A percentile compares a stretch with the other conserved stretches of the same genome.
Evolutionary conservation across 1,284 basidiomycete species (phyloP).

Genomic region (Fomitiporia mediterranea): DNA sequence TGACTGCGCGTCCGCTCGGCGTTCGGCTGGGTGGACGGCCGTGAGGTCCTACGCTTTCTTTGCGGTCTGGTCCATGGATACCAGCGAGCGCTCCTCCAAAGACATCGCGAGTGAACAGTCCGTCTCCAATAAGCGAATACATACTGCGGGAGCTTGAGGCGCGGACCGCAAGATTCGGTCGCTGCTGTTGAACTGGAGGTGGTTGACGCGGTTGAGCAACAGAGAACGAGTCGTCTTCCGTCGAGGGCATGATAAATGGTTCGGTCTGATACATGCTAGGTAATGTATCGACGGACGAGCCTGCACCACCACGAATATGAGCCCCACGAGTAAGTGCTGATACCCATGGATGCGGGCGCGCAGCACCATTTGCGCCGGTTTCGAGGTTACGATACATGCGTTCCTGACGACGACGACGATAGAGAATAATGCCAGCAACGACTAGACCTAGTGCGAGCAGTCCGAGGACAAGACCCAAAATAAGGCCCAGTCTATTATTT

Average conservation of each 20-base stretch:
- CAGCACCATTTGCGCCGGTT: background rate
- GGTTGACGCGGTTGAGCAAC: background rate
- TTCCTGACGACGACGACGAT: background rate
- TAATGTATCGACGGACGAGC: slow-evolving; percentile 6
- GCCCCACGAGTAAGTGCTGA: slow-evolving; percentile 1
- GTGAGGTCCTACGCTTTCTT: slow-evolving; percentile 8
- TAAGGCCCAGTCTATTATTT: slow-evolving; percentile 1
- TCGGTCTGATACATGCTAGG: slow-evolving; percentile 20
- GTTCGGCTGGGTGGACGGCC: slow-evolving; percentile 2
- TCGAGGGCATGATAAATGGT: slow-evolving; percentile 17
- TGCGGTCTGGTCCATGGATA: slow-evolving; percentile 9
- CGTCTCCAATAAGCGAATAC: background rate
- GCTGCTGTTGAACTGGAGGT: background rate
- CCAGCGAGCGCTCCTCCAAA: slow-evolving; percentile 4
- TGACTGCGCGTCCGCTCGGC: background rate
- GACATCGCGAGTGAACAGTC: background rate
- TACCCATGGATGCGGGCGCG: slow-evolving; percentile 2
- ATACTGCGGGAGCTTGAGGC: slow-evolving; percentile 8
- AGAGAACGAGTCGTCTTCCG: background rate
- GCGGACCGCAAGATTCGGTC: slow-evolving; percentile 1
- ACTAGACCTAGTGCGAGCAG: background rate
- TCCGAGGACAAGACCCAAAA: slow-evolving; percentile 13
- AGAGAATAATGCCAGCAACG: slow-evolving; percentile 7
- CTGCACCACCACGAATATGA: slow-evolving; percentile 7
- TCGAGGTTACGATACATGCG: slow-evolving; percentile 11